Base-by-base conservation (phyloP, 495 filamentous ascomycete genomes). In the Darksidea phi region DNA sequence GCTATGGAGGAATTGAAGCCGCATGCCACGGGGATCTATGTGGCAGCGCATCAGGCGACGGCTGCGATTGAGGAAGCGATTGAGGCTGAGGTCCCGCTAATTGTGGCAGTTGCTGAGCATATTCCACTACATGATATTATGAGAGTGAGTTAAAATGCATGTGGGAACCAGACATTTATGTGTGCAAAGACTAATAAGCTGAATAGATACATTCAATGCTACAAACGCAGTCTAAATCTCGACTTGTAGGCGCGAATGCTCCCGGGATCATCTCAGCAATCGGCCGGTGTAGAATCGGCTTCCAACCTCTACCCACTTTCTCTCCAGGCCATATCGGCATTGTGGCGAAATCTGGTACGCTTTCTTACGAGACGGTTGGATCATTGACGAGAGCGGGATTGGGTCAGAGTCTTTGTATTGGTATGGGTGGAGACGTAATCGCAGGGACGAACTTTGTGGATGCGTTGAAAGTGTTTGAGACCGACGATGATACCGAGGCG, bases 41-140 rank as follows among this genome's bases (percentile, higher is more conserved):
- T 95, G 15, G 84, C 91, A 1, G 91, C 91, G 20, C 82, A 86
- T 51, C 83, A 89, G 60, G 90, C 91, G 6, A 78, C 86, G 1
- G 74, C 75, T 37, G 91, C 91, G 7, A 95, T 96, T 67, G 86
- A 92, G 68, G 89, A 95, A 68, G 90, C 91, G 0, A 90, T 96
- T 51, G 90, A 89, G 64, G 90, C 89, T 2, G 89, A 94, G 68
- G 88, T 96, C 7, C 88, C 90, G 11, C 79, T 95, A 1, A 85
- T 96, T 52, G 89, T 95, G 5, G 88, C 90, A 10, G 91, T 96
- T 42, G 91, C 91, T 1, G 91, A 96, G 71, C 91, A 96, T 71
- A 90, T 96, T 52, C 90, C 91, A 6, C 72, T 95, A 36, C 89
- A 95, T 74, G 89, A 95, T 68, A 86, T 95, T 55, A 78, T 94